phyloP scores from a whole-genome alignment of 2,329 filamentous ascomycete species.

The Paraconiothyrium brasiliense region DNA sequence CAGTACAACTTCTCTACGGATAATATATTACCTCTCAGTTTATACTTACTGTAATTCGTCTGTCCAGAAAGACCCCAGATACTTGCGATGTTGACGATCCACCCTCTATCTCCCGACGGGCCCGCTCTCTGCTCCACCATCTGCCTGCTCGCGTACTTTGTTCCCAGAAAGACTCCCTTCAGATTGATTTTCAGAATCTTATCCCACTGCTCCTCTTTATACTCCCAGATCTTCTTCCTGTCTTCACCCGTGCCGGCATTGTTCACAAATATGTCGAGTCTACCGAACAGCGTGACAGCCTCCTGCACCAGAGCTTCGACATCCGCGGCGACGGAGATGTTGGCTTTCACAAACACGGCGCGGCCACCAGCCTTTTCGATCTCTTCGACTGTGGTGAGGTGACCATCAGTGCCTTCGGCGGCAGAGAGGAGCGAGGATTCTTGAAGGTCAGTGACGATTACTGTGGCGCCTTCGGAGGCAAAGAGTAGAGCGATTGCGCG shows the following conservation, averaged over 20 bases:
- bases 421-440: constrained; percentile 25
- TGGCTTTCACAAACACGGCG: constrained; percentile 49
- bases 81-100: constrained; percentile 65
- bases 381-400: constrained; percentile 43
- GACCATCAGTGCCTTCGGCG: constrained; percentile 23
- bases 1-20: background rate
- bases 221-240: constrained; percentile 55
- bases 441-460: constrained; percentile 45
- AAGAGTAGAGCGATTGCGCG: constrained; percentile 46
- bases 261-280: constrained; percentile 60
- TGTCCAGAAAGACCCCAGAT: constrained; percentile 58
- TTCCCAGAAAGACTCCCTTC: constrained; percentile 53
- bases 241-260: constrained; percentile 57
- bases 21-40: no score
- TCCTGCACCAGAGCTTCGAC: constrained; percentile 55
- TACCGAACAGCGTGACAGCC: constrained; percentile 56
- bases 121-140: constrained; percentile 60
- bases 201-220: constrained; percentile 59
- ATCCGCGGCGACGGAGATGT: constrained; percentile 55
- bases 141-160: constrained; percentile 58
- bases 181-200: constrained; percentile 49
- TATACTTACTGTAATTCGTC: constrained; percentile 33
- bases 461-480: constrained; percentile 41
- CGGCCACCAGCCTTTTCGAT: constrained; percentile 38
- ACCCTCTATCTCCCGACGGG: constrained; percentile 52